Evolutionary conservation across 768 basidiomycete genomes (phyloP), one percentile per base, ranked within the genome.

Genomic region (Suillus subalutaceus): DNA sequence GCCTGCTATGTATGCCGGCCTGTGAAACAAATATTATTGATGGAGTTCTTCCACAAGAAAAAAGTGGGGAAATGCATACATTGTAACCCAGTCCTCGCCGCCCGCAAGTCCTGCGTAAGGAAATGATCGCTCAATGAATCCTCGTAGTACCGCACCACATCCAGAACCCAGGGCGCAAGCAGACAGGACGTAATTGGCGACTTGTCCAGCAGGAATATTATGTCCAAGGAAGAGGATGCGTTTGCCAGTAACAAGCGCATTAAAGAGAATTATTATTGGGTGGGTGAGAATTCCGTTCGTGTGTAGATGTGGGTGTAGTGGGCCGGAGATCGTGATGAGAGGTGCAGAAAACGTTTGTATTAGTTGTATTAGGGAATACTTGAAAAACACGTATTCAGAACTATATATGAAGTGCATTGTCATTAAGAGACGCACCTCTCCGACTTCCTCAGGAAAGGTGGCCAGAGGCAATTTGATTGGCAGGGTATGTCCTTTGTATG

Each of bases 141-240:
- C 97, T 60, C 91, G 81, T 65, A 99, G 78, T 30, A 93, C 80
- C 26, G 85, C 86, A 0, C 97, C 97, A 71, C 94, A 94, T 8
- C 97, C 97, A 15, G 92, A 94, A 1, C 89, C 96, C 6, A 99
- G 81, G 6, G 97, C 94, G 75, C 96, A 98, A 2, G 97, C 96
- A 6, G 96, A 92, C 16, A 99, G 83, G 7, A 99, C 97, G 75
- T 93, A 94, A 69, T 86, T 89, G 58, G 95, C 93, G 32, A 99
- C 96, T 73, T 92, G 88, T 15, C 93, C 91, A 0, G 97, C 96
- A 43, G 96, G 93, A 69, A 91, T 86, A 72, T 86, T 91, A 73
- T 97, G 90, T 0, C 96, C 96, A 63, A 99, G 80, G 79, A 99
- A 98, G 69, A 99, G 90, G 69, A 99, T 92, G n/a, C 96, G 90